phyloP scores from a whole-genome alignment of 768 basidiomycete species.

The Amylocystis lapponica region DNA sequence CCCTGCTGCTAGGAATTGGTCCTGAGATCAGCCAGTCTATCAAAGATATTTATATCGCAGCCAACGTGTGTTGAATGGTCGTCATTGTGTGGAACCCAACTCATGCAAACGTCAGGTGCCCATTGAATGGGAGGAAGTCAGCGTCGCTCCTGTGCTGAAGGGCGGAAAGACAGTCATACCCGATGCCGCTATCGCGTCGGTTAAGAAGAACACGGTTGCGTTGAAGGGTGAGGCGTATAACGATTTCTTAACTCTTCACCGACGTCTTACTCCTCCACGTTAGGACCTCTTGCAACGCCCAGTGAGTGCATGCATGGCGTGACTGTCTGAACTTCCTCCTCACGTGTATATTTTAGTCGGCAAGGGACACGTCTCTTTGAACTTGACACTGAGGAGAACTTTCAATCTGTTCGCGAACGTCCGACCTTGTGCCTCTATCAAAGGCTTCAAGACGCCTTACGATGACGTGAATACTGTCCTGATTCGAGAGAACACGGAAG shows the following conservation, averaged over 20 bases:
- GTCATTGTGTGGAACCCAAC: background rate
- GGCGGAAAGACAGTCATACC: constrained; percentile 97
- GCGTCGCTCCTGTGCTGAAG: constrained; percentile 89
- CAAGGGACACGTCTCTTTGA: constrained; percentile 97
- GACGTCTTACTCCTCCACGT: background rate
- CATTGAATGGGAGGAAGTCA: constrained; percentile 99
- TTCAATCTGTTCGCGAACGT: constrained; percentile 99
- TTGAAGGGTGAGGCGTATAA: constrained; percentile 73
- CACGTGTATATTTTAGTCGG: constrained; percentile 69
- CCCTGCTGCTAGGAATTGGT: constrained; percentile 74
- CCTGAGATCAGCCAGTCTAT: constrained; percentile 97
- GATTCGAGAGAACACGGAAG: constrained; percentile 99
- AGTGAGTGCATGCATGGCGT: constrained; percentile 63
- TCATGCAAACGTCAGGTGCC: constrained; percentile 59
- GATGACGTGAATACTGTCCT: constrained; percentile 97
- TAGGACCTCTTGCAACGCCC: constrained; percentile 94
- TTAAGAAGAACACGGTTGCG: constrained; percentile 96
- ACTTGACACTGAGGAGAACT: constrained; percentile 92
- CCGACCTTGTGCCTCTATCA: constrained; percentile 90
- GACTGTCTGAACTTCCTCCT: too few relatives aligned
- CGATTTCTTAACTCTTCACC: background rate
- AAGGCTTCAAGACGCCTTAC: constrained; percentile 97
- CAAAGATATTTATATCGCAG: constrained; percentile 87
- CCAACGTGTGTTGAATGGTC: constrained; percentile 47
- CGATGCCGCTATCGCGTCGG: constrained; percentile 80